Percentiles rank a stretch among this genome's conserved stretches.
Conservation (phyloP, 345 rosid species). For the Populus pruinosa region DNA sequence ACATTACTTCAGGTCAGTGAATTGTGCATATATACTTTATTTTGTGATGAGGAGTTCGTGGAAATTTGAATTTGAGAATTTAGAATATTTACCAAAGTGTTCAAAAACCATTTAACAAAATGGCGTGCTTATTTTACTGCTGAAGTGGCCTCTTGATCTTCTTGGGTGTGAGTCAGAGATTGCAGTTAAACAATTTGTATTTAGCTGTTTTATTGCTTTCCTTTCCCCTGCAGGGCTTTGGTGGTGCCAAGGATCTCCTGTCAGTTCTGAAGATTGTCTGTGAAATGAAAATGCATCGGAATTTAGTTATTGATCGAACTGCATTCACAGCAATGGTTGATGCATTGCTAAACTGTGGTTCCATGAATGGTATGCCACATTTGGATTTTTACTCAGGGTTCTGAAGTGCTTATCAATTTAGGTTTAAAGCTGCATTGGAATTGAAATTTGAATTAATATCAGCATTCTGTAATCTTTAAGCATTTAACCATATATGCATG, state of each 20-base stretch:
- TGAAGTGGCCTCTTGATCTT: conserved; percentile 8
- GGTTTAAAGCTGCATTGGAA: not conserved
- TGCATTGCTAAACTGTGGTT: conserved; percentile 59
- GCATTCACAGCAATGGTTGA: conserved; percentile 66
- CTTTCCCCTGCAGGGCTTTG: conserved; percentile 50
- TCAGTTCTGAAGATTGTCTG: conserved; percentile 44
- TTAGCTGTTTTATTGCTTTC: not conserved
- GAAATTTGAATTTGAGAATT: not conserved
- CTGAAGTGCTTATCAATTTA: not conserved
- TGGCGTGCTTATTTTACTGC: not conserved
- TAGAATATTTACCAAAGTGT: not conserved
- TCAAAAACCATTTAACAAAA: not conserved
- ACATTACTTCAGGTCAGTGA: conserved; percentile 55
- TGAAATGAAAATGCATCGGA: conserved; percentile 51
- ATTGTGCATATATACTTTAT: not conserved
- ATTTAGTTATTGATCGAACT: conserved; percentile 54
- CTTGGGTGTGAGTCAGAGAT: not conserved
- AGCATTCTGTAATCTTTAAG: too few relatives aligned
- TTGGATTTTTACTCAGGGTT: conserved; percentile 8
- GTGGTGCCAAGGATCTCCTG: conserved; percentile 44
- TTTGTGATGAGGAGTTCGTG: not conserved
- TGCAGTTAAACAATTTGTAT: not conserved
- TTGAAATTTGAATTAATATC: not conserved
- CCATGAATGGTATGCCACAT: conserved; percentile 44
- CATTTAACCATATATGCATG: not conserved